Percentiles rank a stretch among this genome's conserved stretches.
phyloP scores from a whole-genome alignment of 2,329 filamentous ascomycete species.

The Paracoccidioides lutzii region DNA sequence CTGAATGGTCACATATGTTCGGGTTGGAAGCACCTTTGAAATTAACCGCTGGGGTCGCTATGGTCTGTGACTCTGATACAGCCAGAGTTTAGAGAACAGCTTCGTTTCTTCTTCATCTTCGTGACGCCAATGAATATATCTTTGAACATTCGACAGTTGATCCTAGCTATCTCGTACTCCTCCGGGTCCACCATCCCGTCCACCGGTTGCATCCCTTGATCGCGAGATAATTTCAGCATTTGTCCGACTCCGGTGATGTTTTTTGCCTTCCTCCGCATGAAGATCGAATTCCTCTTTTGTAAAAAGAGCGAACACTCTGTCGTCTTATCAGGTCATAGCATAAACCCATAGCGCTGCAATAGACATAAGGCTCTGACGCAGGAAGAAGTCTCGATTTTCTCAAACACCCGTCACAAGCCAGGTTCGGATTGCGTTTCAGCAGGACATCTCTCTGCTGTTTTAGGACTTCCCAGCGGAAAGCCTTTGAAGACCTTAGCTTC shows the following conservation, averaged over 20 bases:
- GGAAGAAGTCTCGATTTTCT: conserved; percentile 22
- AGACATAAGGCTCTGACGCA: conserved; percentile 19
- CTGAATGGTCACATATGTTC: too few relatives aligned
- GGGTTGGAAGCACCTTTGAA: too few relatives aligned
- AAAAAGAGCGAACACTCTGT: conserved; percentile 16
- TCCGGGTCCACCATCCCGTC: conserved; percentile 23
- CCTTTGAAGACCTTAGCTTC: conserved; percentile 20
- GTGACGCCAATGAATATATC: conserved; percentile 15
- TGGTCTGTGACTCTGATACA: conserved; percentile 17
- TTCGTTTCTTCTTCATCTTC: conserved; percentile 15
- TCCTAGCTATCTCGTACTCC: conserved; percentile 16
- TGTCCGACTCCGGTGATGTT: conserved; percentile 19
- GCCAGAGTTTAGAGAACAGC: conserved; percentile 16
- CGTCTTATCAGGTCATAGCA: conserved; percentile 7
- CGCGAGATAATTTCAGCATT: conserved; percentile 19
- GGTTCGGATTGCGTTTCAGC: conserved; percentile 19
- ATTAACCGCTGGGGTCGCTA: too few relatives aligned
- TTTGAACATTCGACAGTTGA: conserved; percentile 15
- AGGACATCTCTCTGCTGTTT: conserved; percentile 10
- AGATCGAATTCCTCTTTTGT: conserved; percentile 14
- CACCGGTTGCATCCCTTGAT: conserved; percentile 18
- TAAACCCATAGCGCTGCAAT: conserved; percentile 16
- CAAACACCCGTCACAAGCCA: conserved; percentile 21
- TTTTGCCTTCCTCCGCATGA: conserved; percentile 20
- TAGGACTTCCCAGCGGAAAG: conserved; percentile 18